These are phyloP conservation scores for Gossypium lobatum DNA, from an alignment of 441 rosid genomes.

Conservation along the genomic window DNA sequence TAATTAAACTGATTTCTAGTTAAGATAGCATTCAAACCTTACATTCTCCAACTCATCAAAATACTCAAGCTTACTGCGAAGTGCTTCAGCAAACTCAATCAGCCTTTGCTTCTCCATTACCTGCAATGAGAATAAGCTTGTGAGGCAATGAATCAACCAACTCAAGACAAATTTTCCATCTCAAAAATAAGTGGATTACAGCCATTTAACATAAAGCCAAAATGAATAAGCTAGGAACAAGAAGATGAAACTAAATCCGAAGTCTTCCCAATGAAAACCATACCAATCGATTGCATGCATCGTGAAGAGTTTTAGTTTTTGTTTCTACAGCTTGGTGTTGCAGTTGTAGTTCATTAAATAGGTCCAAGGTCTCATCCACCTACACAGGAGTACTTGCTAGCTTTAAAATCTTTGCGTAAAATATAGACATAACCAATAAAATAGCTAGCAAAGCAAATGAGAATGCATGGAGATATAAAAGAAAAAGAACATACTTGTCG, in stretches of 20 bases:
- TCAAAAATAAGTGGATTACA: neutral
- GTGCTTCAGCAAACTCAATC: conserved; percentile 90
- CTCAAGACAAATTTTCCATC: conserved; percentile 16
- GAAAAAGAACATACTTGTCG: conserved; percentile 43
- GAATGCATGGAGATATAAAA: neutral
- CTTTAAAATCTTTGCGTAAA: neutral
- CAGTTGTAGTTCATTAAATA: conserved; percentile 76
- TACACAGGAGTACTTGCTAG: conserved; percentile 20
- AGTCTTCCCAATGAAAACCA: conserved; percentile 17
- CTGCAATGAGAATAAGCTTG: conserved; percentile 29
- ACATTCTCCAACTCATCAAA: conserved; percentile 99
- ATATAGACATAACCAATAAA: neutral
- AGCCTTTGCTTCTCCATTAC: conserved; percentile 84
- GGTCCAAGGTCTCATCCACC: conserved; percentile 90
- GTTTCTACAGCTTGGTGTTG: conserved; percentile 94
- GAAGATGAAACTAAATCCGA: conserved; percentile 3
- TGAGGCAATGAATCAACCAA: conserved; percentile 9
- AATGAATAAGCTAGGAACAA: neutral
- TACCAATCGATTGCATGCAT: conserved; percentile 93
- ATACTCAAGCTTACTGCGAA: conserved; percentile 84
- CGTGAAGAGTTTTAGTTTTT: conserved; percentile 97
- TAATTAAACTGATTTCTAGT: conserved; percentile 18
- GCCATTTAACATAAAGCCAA: neutral
- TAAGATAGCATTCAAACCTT: conserved; percentile 56
- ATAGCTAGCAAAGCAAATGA: neutral